Percentiles rank a stretch among this genome's conserved stretches.
Evolutionary conservation across 2,329 filamentous ascomycete species (phyloP).

Genomic region (Diplodia mutila): DNA sequence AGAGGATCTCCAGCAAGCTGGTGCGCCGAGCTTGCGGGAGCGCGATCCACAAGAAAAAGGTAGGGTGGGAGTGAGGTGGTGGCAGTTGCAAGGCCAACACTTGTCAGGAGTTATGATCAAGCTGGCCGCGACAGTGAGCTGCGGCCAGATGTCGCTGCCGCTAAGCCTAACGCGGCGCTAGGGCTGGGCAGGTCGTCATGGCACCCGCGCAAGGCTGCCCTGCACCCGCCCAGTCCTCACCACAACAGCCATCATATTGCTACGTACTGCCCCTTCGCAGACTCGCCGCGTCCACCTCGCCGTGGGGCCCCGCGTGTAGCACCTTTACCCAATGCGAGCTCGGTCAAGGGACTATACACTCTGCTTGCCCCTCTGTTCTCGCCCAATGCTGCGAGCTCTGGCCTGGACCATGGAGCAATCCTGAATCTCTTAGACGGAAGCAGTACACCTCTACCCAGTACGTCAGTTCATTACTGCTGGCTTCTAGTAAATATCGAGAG

Average conservation of each 20-base stretch:
- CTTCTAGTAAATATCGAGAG: background rate
- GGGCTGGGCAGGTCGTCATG: conserved; percentile 17
- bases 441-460: background rate
- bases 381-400: background rate
- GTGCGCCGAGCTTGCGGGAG: conserved; percentile 25
- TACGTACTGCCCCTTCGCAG: no score
- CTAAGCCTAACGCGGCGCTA: conserved; percentile 3
- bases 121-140: conserved; percentile 25
- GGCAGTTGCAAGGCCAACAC: conserved; percentile 13
- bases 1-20: conserved; percentile 36
- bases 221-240: background rate
- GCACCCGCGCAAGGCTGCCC: background rate
- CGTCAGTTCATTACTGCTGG: no score
- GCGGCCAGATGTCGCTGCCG: conserved; percentile 1
- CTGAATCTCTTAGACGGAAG: background rate
- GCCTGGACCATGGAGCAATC: background rate
- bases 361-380: background rate
- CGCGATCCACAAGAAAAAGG: conserved; percentile 20
- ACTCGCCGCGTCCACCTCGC: no score
- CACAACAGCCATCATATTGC: background rate
- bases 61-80: conserved; percentile 18
- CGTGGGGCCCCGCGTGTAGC: no score
- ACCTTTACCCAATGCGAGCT: background rate
- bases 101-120: conserved; percentile 26
- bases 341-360: background rate